phyloP scores from a whole-genome alignment of 2,329 filamentous ascomycete genomes.

The Hymenoscyphus fraxineus region DNA sequence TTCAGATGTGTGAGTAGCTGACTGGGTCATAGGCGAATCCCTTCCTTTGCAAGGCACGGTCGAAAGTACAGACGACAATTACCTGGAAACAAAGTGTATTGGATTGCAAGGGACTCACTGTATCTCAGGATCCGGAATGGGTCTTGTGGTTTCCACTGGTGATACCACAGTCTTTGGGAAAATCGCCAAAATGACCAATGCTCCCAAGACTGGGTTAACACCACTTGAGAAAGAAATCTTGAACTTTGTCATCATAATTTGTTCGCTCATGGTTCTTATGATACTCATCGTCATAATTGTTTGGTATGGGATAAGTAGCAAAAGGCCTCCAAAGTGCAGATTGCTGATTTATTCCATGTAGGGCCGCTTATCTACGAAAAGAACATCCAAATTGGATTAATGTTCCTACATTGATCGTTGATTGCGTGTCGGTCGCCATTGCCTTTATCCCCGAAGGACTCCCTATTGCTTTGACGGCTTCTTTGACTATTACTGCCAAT shows the following conservation, averaged over 20 bases:
- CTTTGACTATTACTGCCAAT: slow-evolving; percentile 71
- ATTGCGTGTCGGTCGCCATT: slow-evolving; percentile 67
- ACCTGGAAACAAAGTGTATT: slow-evolving; percentile 72
- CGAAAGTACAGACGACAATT: slow-evolving; percentile 67
- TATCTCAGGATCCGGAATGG: slow-evolving; percentile 62
- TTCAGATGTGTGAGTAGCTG: neutral
- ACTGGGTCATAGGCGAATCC: slow-evolving; percentile 52
- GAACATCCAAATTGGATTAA: slow-evolving; percentile 67
- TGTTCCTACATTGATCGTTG: slow-evolving; percentile 67
- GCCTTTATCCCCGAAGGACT: slow-evolving; percentile 75
- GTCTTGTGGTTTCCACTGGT: slow-evolving; percentile 68
- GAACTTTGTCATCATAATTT: slow-evolving; percentile 69
- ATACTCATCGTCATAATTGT: slow-evolving; percentile 62
- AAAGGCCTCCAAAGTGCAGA: neutral
- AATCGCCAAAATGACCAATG: slow-evolving; percentile 68
- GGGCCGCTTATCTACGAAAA: slow-evolving; percentile 62
- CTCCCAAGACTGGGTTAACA: slow-evolving; percentile 64
- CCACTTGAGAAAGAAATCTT: slow-evolving; percentile 69
- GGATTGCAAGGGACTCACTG: slow-evolving; percentile 79
- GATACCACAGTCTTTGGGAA: slow-evolving; percentile 72
- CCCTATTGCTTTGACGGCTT: slow-evolving; percentile 65
- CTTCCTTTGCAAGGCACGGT: slow-evolving; percentile 59
- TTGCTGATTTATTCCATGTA: slow-evolving; percentile 7
- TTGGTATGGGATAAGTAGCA: slow-evolving; percentile 47
- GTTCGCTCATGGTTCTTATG: slow-evolving; percentile 62